Conservation (phyloP, 106 monocot genomes). For the Agapanthus africanus region DNA sequence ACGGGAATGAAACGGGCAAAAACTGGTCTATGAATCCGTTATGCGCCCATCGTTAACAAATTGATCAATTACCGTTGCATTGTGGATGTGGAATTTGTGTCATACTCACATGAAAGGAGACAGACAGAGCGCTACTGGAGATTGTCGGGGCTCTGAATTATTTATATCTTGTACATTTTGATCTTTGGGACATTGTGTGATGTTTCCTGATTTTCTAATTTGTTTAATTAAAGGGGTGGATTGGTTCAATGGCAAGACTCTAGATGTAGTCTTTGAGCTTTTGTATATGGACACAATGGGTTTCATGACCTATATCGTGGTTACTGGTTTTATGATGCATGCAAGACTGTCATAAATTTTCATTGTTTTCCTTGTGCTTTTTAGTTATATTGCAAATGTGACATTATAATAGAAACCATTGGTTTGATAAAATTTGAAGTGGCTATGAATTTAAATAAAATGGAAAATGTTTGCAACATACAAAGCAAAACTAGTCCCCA, state of each 20-base stretch:
- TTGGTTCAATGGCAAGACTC: background rate
- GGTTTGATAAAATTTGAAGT: no score
- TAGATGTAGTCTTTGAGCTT: background rate
- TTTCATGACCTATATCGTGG: background rate
- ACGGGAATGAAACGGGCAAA: conserved; percentile 81
- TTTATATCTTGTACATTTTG: background rate
- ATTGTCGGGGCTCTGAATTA: background rate
- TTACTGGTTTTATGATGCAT: background rate
- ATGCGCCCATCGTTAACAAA: background rate
- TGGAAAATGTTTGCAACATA: no score
- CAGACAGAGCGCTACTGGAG: background rate
- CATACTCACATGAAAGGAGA: background rate
- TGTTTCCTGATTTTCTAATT: background rate
- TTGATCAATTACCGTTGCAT: background rate
- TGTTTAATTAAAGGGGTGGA: background rate
- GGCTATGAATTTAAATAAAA: no score
- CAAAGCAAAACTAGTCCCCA: no score
- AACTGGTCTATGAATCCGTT: conserved; percentile 21
- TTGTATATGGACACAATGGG: conserved; percentile 1
- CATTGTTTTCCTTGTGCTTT: no score
- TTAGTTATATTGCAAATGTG: no score
- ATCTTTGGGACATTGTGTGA: background rate
- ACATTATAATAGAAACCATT: no score
- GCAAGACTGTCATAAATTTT: background rate
- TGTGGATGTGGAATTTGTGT: conserved; percentile 9